These are phyloP conservation scores for Teratosphaeria epicoccoides DNA, from an alignment of 2,329 filamentous ascomycete species.

Conservation along the genomic window DNA sequence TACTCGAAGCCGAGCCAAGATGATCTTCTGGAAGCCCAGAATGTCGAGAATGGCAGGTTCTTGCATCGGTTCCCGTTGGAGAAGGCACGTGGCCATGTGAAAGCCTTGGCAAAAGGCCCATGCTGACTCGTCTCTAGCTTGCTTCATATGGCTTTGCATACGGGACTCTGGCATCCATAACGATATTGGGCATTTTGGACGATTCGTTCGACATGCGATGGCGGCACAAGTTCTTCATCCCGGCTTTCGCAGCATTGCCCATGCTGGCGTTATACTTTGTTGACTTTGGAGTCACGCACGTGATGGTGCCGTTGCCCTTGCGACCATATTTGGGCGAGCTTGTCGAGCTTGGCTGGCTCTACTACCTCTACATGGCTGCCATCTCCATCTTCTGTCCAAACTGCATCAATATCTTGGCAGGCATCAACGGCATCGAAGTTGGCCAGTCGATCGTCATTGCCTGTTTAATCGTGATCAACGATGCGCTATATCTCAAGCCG, in stretches of 20 bases:
- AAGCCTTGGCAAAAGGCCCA: not conserved
- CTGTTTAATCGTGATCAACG: conserved; percentile 71
- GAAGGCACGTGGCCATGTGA: conserved; percentile 49
- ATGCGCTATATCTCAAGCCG: conserved; percentile 68
- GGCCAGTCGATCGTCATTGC: conserved; percentile 88
- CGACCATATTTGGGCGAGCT: conserved; percentile 76
- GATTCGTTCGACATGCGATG: conserved; percentile 97
- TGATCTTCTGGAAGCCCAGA: conserved; percentile 61
- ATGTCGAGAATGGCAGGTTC: conserved; percentile 72
- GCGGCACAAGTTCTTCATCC: conserved; percentile 98
- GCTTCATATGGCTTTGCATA: conserved; percentile 91
- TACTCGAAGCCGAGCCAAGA: conserved; percentile 89
- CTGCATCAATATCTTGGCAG: conserved; percentile 98
- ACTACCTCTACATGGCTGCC: conserved; percentile 95
- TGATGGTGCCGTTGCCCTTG: conserved; percentile 80
- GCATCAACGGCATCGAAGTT: conserved; percentile 98
- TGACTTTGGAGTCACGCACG: conserved; percentile 92
- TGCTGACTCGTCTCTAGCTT: conserved; percentile 45
- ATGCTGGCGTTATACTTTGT: conserved; percentile 96
- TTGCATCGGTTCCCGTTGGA: conserved; percentile 88
- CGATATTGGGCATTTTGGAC: conserved; percentile 85
- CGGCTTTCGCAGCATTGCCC: conserved; percentile 83
- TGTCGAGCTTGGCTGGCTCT: conserved; percentile 62
- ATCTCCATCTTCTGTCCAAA: conserved; percentile 97
- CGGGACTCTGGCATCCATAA: conserved; percentile 80